Base-by-base conservation (phyloP, 139 green algal genomes). In the Parachlorella kessleri region DNA sequence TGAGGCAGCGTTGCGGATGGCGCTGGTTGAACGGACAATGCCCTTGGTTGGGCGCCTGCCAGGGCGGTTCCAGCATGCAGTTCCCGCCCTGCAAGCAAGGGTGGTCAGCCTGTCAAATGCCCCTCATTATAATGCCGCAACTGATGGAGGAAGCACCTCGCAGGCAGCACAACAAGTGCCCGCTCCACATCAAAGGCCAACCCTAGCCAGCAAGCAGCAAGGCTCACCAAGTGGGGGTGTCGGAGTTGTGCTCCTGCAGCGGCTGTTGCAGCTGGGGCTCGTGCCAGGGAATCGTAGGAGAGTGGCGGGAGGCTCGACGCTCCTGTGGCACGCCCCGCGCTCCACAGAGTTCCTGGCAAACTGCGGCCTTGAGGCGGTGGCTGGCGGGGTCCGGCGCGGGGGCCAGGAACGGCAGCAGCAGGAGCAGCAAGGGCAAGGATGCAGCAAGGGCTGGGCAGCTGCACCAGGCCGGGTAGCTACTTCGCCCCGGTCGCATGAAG, bases 271-370 rank as follows among this genome's bases (percentile, higher is more conserved):
- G 5, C 24, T 70, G 4, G n/a, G 59, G 21, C 55, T 77, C 6
- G 82, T 72, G 3, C 65, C 30, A 4, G 54, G 30, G 3, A 67
- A 41, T 0, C 35, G 26, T 5, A 36, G 72, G 6, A 53, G 77
- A 10, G 72, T 68, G 21, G 75, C 53, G 0, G 48, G 66, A 7
- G 76, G 76, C n/a, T 42, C 76, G 2, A 69, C 76, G 1, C 28
- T 82, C 0, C n/a, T 73, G 2, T 82, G 76, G 76, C 0, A 24
- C 24, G 76, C 66, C 0, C 70, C 66, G 9, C 76, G 66, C 67
- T 63, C 55, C 4, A 3, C 38, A 0, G 33, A 53, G 4, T 76
- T 86, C 23, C 39, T 30, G n/a, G 28, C 40, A 0, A 72, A 73
- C 21, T n/a, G 39, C 21, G 39, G 38, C 0, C 41, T 74, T 48